phyloP scores from a whole-genome alignment of 345 rosid genomes.

The Odontarrhena argentea region DNA sequence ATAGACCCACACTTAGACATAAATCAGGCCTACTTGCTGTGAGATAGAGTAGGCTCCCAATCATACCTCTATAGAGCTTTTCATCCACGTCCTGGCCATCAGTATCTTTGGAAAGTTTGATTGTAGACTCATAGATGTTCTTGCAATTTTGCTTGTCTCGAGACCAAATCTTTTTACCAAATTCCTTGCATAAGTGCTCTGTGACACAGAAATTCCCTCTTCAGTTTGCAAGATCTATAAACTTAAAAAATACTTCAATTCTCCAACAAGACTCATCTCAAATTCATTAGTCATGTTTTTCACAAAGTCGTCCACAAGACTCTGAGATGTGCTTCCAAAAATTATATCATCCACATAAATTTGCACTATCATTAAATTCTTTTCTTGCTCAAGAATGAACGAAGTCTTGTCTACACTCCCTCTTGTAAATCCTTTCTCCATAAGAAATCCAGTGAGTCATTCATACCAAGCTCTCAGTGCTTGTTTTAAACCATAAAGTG shows the following conservation, averaged over 20 bases:
- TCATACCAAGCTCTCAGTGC: neutral
- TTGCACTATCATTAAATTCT: neutral
- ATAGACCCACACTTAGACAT: no score
- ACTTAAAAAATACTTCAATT: neutral
- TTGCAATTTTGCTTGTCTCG: neutral
- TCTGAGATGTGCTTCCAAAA: neutral
- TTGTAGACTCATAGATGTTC: neutral
- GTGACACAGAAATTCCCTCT: neutral
- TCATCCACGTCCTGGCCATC: no score
- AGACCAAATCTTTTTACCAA: neutral
- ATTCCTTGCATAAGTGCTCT: no score
- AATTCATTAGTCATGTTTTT: neutral
- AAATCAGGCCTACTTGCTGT: no score
- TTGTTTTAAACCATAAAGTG: neutral
- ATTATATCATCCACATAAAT: neutral
- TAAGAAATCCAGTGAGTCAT: neutral
- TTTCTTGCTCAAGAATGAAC: neutral
- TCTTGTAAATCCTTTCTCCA: neutral
- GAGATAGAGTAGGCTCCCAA: no score
- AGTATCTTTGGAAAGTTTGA: neutral
- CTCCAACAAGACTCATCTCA: neutral
- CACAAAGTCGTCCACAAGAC: neutral
- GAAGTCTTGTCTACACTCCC: neutral
- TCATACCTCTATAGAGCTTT: no score
- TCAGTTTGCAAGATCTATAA: neutral